phyloP scores from a whole-genome alignment of 1,284 basidiomycete species.

The Athelia psychrophila region DNA sequence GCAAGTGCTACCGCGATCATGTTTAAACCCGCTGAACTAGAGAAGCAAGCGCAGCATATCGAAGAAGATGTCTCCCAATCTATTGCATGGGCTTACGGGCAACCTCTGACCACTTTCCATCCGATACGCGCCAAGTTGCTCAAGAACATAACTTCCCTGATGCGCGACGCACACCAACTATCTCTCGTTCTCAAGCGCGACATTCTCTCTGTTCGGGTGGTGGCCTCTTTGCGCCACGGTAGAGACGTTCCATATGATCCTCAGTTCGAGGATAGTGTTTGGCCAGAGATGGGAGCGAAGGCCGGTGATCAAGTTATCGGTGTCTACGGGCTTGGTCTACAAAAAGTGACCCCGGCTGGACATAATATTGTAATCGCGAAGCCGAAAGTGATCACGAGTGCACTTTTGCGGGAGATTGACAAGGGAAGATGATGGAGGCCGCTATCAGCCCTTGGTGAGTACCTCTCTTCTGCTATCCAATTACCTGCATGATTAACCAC shows the following conservation, averaged over 20 bases:
- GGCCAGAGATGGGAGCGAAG: background rate
- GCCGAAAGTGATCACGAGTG: background rate
- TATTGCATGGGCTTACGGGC: background rate
- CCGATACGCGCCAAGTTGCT: background rate
- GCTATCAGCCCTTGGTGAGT: too few species aligned
- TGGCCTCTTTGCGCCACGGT: background rate
- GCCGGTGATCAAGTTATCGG: background rate
- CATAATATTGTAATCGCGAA: too few species aligned
- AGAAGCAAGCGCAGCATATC: background rate
- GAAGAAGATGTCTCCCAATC: background rate
- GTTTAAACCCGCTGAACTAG: background rate
- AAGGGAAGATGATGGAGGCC: too few species aligned
- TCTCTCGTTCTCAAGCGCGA: conserved; percentile 2
- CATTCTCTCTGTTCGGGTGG: background rate
- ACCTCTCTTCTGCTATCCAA: too few species aligned
- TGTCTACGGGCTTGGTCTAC: background rate
- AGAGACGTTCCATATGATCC: background rate
- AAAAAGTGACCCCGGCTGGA: background rate
- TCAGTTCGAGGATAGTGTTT: background rate
- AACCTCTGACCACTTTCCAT: background rate
- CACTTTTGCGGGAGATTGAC: background rate
- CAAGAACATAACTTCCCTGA: background rate
- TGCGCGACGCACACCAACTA: background rate
- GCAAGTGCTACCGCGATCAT: background rate
- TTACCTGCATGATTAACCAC: too few species aligned